Evolutionary conservation across 768 basidiomycete genomes (phyloP).

Genomic region (Collybia mongolica): DNA sequence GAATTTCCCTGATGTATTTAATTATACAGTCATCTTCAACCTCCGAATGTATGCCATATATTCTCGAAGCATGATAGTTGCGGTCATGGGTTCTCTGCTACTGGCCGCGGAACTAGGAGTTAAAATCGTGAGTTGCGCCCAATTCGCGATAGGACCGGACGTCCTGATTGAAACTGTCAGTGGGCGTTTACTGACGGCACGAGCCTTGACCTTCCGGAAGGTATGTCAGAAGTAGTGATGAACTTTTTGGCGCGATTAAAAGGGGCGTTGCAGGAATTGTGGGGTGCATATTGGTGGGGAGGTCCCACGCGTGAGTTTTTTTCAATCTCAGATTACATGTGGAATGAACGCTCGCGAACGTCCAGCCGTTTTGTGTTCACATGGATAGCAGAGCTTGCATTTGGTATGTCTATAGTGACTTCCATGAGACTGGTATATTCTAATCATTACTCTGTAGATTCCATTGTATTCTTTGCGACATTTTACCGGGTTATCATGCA

Average conservation of each 20-base stretch:
- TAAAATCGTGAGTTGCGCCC: constrained; percentile 28
- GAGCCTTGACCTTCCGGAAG: constrained; percentile 26
- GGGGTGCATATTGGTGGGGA: constrained; percentile 36
- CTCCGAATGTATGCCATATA: constrained; percentile 25
- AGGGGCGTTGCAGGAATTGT: constrained; percentile 21
- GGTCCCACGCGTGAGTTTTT: constrained; percentile 20
- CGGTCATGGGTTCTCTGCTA: constrained; percentile 16
- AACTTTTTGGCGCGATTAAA: not conserved
- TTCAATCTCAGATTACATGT: not conserved
- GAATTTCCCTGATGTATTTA: not conserved
- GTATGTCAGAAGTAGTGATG: constrained; percentile 12
- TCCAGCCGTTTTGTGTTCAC: constrained; percentile 31
- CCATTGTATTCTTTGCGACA: constrained; percentile 28
- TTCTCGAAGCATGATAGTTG: constrained; percentile 15
- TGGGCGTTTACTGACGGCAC: constrained; percentile 36
- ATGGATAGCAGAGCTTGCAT: constrained; percentile 35
- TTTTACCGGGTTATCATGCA: constrained; percentile 22
- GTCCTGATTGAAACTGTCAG: constrained; percentile 13
- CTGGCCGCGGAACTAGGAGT: constrained; percentile 24
- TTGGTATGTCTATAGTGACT: constrained; percentile 18
- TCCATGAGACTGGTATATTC: not conserved
- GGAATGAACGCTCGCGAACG: not conserved
- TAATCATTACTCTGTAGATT: constrained; percentile 18
- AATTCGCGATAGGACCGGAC: not conserved
- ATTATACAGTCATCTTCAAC: constrained; percentile 6